These are phyloP conservation scores for Rhodotorula sp. DNA, from an alignment of 1,284 basidiomycete genomes.

Conservation along the genomic window DNA sequence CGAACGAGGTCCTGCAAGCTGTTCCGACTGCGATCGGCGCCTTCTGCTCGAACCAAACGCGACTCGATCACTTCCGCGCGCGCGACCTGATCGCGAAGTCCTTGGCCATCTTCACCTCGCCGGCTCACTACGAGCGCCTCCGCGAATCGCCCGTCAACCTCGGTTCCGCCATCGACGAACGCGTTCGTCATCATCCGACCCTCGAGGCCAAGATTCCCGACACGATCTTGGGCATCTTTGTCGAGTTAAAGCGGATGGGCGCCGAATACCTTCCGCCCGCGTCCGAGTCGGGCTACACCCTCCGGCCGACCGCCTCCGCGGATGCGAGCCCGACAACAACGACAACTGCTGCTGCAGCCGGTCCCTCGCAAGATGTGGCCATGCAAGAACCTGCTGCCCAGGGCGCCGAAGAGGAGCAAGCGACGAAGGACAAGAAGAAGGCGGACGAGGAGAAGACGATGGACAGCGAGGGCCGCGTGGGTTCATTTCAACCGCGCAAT, in stretches of 20 bases:
- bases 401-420: constrained; percentile 13
- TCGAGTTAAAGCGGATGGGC: constrained; percentile 70
- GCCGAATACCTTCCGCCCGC: constrained; percentile 57
- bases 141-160: constrained; percentile 89
- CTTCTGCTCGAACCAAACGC: constrained; percentile 86
- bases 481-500: neutral
- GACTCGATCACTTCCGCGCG: constrained; percentile 74
- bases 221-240: constrained; percentile 66
- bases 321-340: constrained; percentile 7
- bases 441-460: constrained; percentile 50
- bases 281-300: constrained; percentile 60
- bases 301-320: constrained; percentile 32
- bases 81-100: constrained; percentile 77
- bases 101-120: constrained; percentile 81
- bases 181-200: constrained; percentile 90
- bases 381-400: constrained; percentile 49
- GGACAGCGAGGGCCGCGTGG: constrained; percentile 40
- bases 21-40: constrained; percentile 96
- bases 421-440: constrained; percentile 28
- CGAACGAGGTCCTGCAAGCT: constrained; percentile 73
- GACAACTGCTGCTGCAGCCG: constrained; percentile 1
- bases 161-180: constrained; percentile 92
- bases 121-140: constrained; percentile 78
- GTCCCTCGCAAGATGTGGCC: constrained; percentile 53
- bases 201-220: constrained; percentile 77